Evolutionary conservation across 371 early-diverging fungal genomes (phyloP).

Genomic region (Mucor mucedo): DNA sequence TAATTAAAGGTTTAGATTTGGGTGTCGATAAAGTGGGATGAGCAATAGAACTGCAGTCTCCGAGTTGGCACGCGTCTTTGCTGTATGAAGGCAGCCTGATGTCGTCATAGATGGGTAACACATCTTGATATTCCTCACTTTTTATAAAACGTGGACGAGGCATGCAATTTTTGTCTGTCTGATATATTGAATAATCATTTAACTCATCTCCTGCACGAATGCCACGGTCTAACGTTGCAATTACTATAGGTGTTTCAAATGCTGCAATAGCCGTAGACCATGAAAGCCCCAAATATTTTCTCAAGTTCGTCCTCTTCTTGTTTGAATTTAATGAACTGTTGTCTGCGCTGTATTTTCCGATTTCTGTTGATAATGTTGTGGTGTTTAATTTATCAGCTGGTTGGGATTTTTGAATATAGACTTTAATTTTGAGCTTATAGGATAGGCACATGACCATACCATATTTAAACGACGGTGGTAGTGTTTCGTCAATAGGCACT

Average conservation of each 20-base stretch:
- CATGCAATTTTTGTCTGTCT: neutral
- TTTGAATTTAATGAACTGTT: neutral
- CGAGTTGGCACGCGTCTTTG: neutral
- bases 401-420: constrained; percentile 4
- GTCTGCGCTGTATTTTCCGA: neutral
- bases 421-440: constrained; percentile 17
- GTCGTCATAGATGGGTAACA: constrained; percentile 20
- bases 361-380: neutral
- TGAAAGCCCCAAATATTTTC: constrained; percentile 13
- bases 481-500: constrained; percentile 1
- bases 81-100: constrained; percentile 18
- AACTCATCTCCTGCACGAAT: constrained; percentile 33
- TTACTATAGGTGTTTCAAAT: constrained; percentile 30
- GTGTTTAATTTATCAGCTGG: neutral
- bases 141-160: constrained; percentile 20
- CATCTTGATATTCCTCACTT: constrained; percentile 15
- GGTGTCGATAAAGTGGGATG: too few species aligned
- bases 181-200: constrained; percentile 2
- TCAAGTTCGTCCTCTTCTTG: neutral
- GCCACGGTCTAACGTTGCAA: constrained; percentile 46
- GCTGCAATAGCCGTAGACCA: constrained; percentile 16
- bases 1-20: too few species aligned
- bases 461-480: constrained; percentile 22
- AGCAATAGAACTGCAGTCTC: neutral
- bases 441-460: constrained; percentile 17